A percentile compares a stretch with the other conserved stretches of the same genome.
Evolutionary conservation across 208 protist genomes (phyloP).

Genomic region (Acanthamoeba rhysodes): DNA sequence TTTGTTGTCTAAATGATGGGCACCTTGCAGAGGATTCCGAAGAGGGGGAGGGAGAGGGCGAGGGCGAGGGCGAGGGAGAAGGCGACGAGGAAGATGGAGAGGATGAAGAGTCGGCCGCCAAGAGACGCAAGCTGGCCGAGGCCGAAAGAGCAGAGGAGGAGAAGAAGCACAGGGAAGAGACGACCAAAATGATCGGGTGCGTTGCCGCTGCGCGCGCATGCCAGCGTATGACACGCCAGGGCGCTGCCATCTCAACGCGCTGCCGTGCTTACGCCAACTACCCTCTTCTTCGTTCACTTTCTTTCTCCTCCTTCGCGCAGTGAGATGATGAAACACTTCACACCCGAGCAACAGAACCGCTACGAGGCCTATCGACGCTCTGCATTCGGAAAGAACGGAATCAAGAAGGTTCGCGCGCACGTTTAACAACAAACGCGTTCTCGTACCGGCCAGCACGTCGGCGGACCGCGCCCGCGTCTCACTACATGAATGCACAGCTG

Average conservation of each 20-base stretch:
- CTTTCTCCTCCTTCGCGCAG: background rate
- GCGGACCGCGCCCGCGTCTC: background rate
- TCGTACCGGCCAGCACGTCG: too few species aligned
- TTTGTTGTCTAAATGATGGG: background rate
- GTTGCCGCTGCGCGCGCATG: too few species aligned
- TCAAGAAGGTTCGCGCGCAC: constrained; percentile 70
- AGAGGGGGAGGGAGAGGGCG: constrained; percentile 61
- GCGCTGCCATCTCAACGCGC: too few species aligned
- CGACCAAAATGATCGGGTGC: constrained; percentile 38
- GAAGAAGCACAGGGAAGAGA: constrained; percentile 40
- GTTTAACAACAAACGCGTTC: background rate
- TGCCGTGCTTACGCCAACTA: background rate
- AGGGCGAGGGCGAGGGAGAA: constrained; percentile 67
- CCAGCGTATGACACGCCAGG: too few species aligned
- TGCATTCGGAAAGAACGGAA: constrained; percentile 72
- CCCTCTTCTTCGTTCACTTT: background rate
- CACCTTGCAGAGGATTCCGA: constrained; percentile 19
- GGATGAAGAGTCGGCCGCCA: constrained; percentile 14
- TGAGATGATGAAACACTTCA: constrained; percentile 78
- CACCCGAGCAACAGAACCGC: constrained; percentile 79
- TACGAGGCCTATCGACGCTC: constrained; percentile 83
- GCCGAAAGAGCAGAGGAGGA: constrained; percentile 33
- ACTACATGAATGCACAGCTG: constrained; percentile 4
- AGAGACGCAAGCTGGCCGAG: constrained; percentile 40
- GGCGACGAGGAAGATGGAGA: constrained; percentile 27